Conservation (phyloP, 805 yeast species). For the Ogataea dorogensis region DNA sequence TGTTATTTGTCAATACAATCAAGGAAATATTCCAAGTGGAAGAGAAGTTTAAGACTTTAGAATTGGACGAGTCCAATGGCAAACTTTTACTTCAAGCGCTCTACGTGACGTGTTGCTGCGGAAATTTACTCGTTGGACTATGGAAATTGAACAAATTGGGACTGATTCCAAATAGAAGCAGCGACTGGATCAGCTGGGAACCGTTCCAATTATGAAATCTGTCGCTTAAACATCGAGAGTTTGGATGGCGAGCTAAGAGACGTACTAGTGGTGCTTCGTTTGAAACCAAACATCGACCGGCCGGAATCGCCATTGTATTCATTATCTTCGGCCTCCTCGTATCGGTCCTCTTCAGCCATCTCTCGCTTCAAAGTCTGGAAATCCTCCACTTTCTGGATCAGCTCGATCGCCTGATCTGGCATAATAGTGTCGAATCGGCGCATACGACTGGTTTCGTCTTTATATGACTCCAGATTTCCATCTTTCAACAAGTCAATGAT, state of each 20-base stretch:
- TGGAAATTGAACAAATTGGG: conserved; percentile 90
- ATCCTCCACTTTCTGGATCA: conserved; percentile 54
- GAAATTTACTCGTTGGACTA: conserved; percentile 69
- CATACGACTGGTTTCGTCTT: conserved; percentile 51
- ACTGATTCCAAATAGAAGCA: conserved; percentile 75
- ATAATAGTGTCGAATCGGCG: conserved; percentile 72
- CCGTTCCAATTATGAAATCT: conserved; percentile 24
- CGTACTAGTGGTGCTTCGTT: conserved; percentile 20
- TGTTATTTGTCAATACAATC: conserved; percentile 76
- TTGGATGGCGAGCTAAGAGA: conserved; percentile 21
- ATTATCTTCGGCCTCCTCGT: conserved; percentile 1
- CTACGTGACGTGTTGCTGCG: conserved; percentile 41
- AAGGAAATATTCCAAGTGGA: conserved; percentile 64
- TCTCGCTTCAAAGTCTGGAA: conserved; percentile 25
- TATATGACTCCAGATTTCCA: conserved; percentile 64
- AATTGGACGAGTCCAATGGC: conserved; percentile 26
- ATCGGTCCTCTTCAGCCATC: conserved; percentile 9
- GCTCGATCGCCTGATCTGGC: conserved; percentile 63
- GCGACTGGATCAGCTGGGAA: conserved; percentile 95
- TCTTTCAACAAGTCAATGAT: conserved; percentile 67
- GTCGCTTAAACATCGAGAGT: conserved; percentile 18
- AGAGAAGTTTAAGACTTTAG: conserved; percentile 45
- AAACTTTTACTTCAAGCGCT: conserved; percentile 25
- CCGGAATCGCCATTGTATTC: conserved; percentile 17
- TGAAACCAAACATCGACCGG: conserved; percentile 29